Base-by-base conservation (phyloP, 2,329 filamentous ascomycete genomes). In the Penicillium digitatum region DNA sequence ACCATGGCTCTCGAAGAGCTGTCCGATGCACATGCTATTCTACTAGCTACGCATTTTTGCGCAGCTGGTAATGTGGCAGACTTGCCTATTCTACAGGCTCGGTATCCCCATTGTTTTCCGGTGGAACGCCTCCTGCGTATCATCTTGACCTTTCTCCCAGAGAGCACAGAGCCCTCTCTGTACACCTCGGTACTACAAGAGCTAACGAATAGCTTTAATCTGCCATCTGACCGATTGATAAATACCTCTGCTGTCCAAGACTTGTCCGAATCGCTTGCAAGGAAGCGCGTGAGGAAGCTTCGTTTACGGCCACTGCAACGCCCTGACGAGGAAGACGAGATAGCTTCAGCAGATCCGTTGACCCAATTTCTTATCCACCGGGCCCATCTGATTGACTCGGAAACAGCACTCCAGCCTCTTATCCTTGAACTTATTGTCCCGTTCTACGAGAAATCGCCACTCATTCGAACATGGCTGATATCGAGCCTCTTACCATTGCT, bases 111-210 rank as follows among this genome's bases (percentile, higher is more conserved):
- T 55, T 70, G 77, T 54, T 75, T 85, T 46, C 72, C 77, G 29
- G 69, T 80, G 7, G 79, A 81, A 56, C 75, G 83, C 16, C 68
- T 83, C 50, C 75, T 86, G 56, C 80, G 81, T 57, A 82, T 87
- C 48, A 70, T 86, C 50, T 73, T 87, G 58, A 83, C 82, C 53
- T 86, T 81, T 62, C 75, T 86, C n/a, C 83, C 84, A 20, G 82
- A 85, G 66, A 81, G 77, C 59, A 68, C 75, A 29, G 78, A 82
- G 22, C 81, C 83, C 3, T 69, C 72, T 5, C 67, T 71, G 29
- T 83, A 85, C 60, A 69, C 71, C 22, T 64, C 71, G 27, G 80
- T 79, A 54, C 70, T 82, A 24, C 69, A 78, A 58, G 74, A 78
- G 53, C 73, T 84, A 55, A 72, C 70, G 11, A 74, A 73, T 3